Conservation (phyloP, 2,329 filamentous ascomycete genomes). For the Apiospora saccharicola region DNA sequence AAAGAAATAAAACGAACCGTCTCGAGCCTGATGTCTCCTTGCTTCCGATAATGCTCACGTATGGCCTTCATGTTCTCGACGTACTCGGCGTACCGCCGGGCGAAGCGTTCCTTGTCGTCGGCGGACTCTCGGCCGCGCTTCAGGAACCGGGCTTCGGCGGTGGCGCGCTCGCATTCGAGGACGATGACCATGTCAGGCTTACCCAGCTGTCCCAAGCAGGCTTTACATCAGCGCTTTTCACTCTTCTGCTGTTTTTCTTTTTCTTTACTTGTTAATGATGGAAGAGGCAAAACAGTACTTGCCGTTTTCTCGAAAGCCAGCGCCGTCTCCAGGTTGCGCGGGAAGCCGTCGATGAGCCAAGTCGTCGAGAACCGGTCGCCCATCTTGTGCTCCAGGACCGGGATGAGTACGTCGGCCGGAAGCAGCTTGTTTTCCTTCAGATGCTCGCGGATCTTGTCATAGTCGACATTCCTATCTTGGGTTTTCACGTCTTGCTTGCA, state of each 20-base stretch:
- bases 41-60: conserved; percentile 27
- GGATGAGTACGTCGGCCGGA: background rate
- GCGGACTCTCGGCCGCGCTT: conserved; percentile 27
- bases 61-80: conserved; percentile 31
- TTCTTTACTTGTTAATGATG: too few relatives aligned
- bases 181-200: background rate
- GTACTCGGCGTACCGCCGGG: conserved; percentile 32
- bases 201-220: background rate
- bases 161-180: background rate
- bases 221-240: background rate
- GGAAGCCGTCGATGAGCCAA: background rate
- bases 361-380: background rate
- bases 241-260: too few relatives aligned
- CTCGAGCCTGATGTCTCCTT: background rate
- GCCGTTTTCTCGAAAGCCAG: background rate
- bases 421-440: background rate
- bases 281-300: background rate
- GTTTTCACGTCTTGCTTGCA: fast-evolving
- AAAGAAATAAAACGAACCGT: conserved; percentile 25
- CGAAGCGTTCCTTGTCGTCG: conserved; percentile 32
- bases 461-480: background rate
- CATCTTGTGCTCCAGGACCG: background rate
- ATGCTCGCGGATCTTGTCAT: background rate
- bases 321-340: background rate
- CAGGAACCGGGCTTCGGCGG: background rate